These are phyloP conservation scores for Chlamydomonas eustigma DNA, from an alignment of 139 green algal species.

Conservation along the genomic window DNA sequence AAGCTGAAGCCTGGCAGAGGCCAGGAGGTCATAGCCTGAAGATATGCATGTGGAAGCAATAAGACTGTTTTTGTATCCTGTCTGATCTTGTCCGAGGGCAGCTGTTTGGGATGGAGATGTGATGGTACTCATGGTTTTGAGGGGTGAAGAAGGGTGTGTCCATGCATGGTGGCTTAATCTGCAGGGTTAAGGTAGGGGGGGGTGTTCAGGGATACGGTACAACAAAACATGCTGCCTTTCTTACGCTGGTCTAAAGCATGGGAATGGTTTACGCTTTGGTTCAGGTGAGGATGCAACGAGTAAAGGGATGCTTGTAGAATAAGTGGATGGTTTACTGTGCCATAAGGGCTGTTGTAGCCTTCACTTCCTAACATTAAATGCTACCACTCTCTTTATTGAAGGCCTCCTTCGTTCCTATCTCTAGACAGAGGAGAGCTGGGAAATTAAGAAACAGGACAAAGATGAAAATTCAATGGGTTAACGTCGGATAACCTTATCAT, in stretches of 20 bases:
- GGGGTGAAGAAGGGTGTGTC: not conserved
- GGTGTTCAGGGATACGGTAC: no score
- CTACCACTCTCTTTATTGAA: not conserved
- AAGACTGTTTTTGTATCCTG: not conserved
- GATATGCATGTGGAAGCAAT: not conserved
- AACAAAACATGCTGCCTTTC: no score
- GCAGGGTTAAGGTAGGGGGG: no score
- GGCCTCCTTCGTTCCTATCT: no score
- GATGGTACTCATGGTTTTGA: not conserved
- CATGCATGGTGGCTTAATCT: not conserved
- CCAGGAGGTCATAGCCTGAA: not conserved
- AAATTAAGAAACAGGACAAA: not conserved
- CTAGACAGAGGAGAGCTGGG: not conserved
- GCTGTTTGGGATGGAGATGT: not conserved
- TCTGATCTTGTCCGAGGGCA: not conserved
- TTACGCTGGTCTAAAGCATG: not conserved
- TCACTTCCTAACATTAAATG: not conserved
- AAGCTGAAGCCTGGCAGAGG: not conserved
- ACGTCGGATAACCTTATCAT: no score
- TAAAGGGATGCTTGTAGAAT: not conserved
- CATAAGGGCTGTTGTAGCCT: slow-evolving; percentile 6
- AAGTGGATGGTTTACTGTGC: no score
- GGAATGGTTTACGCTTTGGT: not conserved
- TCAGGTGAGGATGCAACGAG: not conserved
- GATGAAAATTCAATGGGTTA: not conserved